A percentile compares a stretch with the other conserved stretches of the same genome.
These are phyloP conservation scores for Gossypium sturtianum DNA, from an alignment of 345 rosid species.

Conservation along the genomic window DNA sequence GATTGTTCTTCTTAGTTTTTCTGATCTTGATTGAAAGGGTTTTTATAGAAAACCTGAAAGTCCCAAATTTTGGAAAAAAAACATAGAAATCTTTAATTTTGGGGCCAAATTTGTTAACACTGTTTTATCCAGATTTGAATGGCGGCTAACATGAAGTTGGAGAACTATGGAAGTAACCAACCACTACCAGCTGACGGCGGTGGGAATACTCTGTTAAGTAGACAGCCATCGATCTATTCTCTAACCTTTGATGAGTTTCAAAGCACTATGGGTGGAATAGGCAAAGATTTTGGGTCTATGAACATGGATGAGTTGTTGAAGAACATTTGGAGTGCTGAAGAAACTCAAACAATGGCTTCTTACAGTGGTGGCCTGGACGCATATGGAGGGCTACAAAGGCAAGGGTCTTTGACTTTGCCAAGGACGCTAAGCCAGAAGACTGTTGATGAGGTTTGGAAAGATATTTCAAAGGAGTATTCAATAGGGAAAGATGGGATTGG, in stretches of 20 bases:
- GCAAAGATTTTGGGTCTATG: conserved; percentile 94
- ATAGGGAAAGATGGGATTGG: conserved; percentile 26
- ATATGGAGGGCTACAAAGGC: conserved; percentile 58
- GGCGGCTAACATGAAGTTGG: conserved; percentile 64
- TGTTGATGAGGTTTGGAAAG: conserved; percentile 91
- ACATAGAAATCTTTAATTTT: no score
- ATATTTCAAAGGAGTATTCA: conserved; percentile 51
- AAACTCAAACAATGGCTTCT: conserved; percentile 42
- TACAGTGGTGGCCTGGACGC: conserved; percentile 24
- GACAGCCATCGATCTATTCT: conserved; percentile 76
- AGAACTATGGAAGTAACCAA: conserved; percentile 41
- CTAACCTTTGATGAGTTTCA: conserved; percentile 90
- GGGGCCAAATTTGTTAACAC: not conserved
- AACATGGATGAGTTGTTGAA: conserved; percentile 90
- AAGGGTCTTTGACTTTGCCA: conserved; percentile 82
- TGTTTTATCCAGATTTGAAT: conserved; percentile 37
- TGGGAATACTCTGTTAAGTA: conserved; percentile 34
- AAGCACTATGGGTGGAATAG: conserved; percentile 53
- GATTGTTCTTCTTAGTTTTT: no score
- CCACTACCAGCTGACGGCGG: conserved; percentile 16
- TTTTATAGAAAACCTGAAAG: no score
- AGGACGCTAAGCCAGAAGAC: conserved; percentile 80
- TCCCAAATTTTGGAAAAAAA: no score
- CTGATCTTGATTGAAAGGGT: no score
- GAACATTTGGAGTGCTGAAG: conserved; percentile 81